Evolutionary conservation across 306 rosid genomes (phyloP).

Genomic region (Lablab purpureus): DNA sequence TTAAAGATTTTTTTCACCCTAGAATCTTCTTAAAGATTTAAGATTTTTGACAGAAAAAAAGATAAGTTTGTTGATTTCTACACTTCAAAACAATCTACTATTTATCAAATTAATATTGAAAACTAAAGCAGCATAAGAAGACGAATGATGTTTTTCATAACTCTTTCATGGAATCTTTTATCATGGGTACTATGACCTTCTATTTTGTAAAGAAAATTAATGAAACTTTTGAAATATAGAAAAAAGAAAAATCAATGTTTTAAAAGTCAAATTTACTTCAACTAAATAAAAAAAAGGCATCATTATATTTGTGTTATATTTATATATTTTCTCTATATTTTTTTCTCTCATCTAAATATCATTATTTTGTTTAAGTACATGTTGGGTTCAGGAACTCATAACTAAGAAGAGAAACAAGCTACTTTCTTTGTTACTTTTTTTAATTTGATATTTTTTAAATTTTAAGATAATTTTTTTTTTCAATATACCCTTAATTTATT

Average conservation of each 20-base stretch:
- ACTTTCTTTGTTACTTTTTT: too few relatives aligned
- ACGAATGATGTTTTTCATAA: background rate
- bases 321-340: too few relatives aligned
- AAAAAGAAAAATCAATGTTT: background rate
- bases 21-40: background rate
- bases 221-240: background rate
- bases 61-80: background rate
- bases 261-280: background rate
- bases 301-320: background rate
- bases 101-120: background rate
- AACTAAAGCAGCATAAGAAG: background rate
- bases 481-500: too few relatives aligned
- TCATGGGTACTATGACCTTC: background rate
- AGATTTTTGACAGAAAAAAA: background rate
- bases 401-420: too few relatives aligned
- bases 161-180: background rate
- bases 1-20: background rate
- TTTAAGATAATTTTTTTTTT: too few relatives aligned
- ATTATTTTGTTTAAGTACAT: background rate
- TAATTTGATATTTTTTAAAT: too few relatives aligned
- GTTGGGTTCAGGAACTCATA: background rate
- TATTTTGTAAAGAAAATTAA: background rate
- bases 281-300: background rate
- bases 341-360: background rate
- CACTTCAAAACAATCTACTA: background rate